Conservation (phyloP, 495 filamentous ascomycete genomes). For the Podospora fimiseda region DNA sequence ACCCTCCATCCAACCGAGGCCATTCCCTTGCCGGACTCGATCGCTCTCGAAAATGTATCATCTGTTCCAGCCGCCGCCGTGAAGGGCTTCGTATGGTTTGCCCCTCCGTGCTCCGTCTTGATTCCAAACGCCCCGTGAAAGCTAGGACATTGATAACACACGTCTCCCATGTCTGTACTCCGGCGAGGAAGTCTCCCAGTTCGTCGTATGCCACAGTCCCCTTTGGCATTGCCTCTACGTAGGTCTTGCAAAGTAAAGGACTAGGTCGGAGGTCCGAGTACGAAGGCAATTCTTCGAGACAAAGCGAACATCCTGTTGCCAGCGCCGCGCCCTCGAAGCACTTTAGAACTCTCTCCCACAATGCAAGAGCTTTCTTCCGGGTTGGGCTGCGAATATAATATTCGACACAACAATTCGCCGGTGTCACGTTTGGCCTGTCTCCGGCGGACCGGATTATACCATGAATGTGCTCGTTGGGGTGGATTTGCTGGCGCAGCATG, state of each 20-base stretch:
- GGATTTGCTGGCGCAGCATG: constrained; percentile 57
- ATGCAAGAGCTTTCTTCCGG: constrained; percentile 32
- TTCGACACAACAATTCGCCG: constrained; percentile 46
- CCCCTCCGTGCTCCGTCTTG: constrained; percentile 35
- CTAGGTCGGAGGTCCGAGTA: constrained; percentile 51
- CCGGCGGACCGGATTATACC: constrained; percentile 24
- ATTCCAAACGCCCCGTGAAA: constrained; percentile 55
- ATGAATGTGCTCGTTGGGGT: constrained; percentile 29
- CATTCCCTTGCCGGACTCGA: constrained; percentile 53
- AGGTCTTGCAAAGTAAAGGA: constrained; percentile 42
- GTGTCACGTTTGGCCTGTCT: constrained; percentile 42
- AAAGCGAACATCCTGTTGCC: constrained; percentile 50
- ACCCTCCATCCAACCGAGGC: constrained; percentile 46
- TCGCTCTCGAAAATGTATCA: constrained; percentile 38
- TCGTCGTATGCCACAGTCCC: constrained; percentile 35
- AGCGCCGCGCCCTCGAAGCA: constrained; percentile 52
- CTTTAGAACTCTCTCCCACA: constrained; percentile 45
- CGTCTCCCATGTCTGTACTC: constrained; percentile 49
- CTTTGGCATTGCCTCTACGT: constrained; percentile 43
- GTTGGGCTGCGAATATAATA: constrained; percentile 51
- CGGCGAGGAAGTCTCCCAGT: constrained; percentile 36
- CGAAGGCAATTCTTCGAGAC: constrained; percentile 41
- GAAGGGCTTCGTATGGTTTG: constrained; percentile 52
- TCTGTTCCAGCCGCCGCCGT: constrained; percentile 45
- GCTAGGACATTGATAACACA: constrained; percentile 50